Percentiles rank a stretch among this genome's conserved stretches.
Conservation (phyloP, 2,329 filamentous ascomycete species). For the Diaporthe ampelina region DNA sequence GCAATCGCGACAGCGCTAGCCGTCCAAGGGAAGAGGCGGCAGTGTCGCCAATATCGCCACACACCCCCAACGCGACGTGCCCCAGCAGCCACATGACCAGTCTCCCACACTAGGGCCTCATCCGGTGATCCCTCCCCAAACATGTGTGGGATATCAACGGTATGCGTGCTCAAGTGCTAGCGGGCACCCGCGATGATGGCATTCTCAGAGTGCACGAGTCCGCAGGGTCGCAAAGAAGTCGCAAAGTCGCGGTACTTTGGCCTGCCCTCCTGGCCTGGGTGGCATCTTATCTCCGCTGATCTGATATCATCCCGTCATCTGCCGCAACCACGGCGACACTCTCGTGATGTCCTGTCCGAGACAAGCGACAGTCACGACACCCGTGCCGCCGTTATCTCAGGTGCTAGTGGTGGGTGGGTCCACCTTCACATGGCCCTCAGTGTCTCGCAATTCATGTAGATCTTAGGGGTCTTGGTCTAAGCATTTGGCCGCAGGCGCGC, state of each 20-base stretch:
- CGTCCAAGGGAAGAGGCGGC: constrained; percentile 21
- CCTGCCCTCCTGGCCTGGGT: not conserved
- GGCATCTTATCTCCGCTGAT: constrained; percentile 33
- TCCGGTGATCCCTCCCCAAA: constrained; percentile 34
- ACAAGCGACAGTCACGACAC: constrained; percentile 33
- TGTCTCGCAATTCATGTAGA: constrained; percentile 23
- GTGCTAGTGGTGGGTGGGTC: constrained; percentile 24
- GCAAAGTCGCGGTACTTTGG: constrained; percentile 32
- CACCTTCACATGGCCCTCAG: constrained; percentile 33
- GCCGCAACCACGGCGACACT: constrained; percentile 30
- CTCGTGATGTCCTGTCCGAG: constrained; percentile 35
- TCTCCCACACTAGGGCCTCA: constrained; percentile 36
- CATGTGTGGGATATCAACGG: constrained; percentile 19
- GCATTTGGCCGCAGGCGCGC: constrained; percentile 1
- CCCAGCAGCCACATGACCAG: constrained; percentile 39
- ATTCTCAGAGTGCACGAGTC: not conserved
- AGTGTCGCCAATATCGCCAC: constrained; percentile 41
- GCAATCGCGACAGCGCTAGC: constrained; percentile 39
- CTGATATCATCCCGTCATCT: constrained; percentile 25
- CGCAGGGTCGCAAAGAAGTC: not conserved
- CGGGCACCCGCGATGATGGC: constrained; percentile 14
- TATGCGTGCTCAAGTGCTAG: constrained; percentile 6
- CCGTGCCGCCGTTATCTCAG: constrained; percentile 20
- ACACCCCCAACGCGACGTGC: constrained; percentile 32
- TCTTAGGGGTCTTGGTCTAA: constrained; percentile 1